phyloP scores from a whole-genome alignment of 2,329 filamentous ascomycete species.

The Venturia pyrina region DNA sequence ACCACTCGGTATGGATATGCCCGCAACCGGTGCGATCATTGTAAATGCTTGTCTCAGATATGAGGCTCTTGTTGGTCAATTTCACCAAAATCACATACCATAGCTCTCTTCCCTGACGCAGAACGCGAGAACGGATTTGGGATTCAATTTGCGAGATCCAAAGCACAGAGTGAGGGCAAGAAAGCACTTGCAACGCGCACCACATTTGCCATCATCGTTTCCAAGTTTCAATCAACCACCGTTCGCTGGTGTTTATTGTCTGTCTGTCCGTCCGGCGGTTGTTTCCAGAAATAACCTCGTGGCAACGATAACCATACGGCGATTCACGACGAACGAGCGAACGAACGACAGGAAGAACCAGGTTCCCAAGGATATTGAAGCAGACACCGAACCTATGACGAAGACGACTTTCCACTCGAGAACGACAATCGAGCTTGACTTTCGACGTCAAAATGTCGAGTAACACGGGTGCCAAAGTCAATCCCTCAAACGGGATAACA shows the following conservation, averaged over 20 bases:
- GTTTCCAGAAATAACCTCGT: background rate
- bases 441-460: background rate
- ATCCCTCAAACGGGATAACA: slow-evolving; percentile 3
- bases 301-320: background rate
- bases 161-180: background rate
- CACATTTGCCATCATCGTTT: background rate
- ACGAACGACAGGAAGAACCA: background rate
- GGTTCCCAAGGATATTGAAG: background rate
- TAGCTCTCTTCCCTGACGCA: background rate
- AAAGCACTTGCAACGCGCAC: background rate
- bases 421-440: background rate
- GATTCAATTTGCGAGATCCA: background rate
- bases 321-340: background rate
- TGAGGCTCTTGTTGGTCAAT: background rate
- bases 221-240: background rate
- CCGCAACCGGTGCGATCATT: background rate
- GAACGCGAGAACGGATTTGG: background rate
- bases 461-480: background rate
- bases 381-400: background rate
- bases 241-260: background rate
- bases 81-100: background rate
- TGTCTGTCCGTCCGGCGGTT: background rate
- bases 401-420: background rate
- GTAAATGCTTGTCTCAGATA: slow-evolving; percentile 1
- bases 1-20: background rate